Conservation (phyloP, 495 filamentous ascomycete species). For the Elaphomyces granulatus region DNA sequence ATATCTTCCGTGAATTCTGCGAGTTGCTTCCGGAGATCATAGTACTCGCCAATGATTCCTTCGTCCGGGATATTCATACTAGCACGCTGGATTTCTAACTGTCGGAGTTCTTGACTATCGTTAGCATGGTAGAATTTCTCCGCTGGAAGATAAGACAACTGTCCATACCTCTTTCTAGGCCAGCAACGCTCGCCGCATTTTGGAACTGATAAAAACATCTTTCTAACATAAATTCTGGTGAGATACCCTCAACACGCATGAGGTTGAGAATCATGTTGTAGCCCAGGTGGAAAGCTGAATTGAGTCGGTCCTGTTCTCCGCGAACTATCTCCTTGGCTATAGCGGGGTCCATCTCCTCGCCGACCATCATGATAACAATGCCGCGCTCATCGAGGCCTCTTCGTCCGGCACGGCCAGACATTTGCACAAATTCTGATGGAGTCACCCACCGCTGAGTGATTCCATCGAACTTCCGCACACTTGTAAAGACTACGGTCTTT, state of each 20-base stretch:
- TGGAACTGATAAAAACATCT: constrained; percentile 97
- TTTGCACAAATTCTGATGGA: constrained; percentile 94
- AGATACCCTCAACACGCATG: constrained; percentile 89
- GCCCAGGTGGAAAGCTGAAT: constrained; percentile 95
- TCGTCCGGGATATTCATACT: constrained; percentile 72
- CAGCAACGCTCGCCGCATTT: constrained; percentile 70
- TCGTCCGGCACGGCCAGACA: constrained; percentile 93
- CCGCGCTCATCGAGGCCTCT: constrained; percentile 94
- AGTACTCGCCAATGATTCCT: constrained; percentile 78
- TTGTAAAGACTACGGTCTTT: constrained; percentile 96
- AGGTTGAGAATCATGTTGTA: constrained; percentile 99
- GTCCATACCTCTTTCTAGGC: constrained; percentile 50
- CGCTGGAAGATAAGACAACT: background rate
- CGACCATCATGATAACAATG: constrained; percentile 99
- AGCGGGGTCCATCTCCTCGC: constrained; percentile 90
- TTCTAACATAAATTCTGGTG: constrained; percentile 93
- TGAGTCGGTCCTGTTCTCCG: constrained; percentile 88
- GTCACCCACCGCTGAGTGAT: constrained; percentile 69
- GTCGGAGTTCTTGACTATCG: constrained; percentile 43
- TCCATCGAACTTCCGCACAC: constrained; percentile 89
- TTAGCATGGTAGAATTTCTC: constrained; percentile 14
- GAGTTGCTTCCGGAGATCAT: constrained; percentile 68
- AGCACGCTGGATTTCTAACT: constrained; percentile 56
- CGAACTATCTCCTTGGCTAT: constrained; percentile 87
- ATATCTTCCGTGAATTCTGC: constrained; percentile 73